Evolutionary conservation across 208 protist species (phyloP).

Genomic region (Crithidia sp.): DNA sequence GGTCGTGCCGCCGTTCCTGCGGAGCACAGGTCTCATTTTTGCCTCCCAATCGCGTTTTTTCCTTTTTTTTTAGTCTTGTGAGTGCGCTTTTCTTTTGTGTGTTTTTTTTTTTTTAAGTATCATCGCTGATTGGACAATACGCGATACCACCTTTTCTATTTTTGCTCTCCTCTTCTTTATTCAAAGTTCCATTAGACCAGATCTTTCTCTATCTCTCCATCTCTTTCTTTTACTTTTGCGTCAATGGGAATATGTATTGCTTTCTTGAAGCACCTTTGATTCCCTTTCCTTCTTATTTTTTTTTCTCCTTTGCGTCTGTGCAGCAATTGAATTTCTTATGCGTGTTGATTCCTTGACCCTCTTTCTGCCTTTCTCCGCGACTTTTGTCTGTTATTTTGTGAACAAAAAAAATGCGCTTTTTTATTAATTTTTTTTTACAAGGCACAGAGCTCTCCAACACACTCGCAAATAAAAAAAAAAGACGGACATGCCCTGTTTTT

Average conservation of each 20-base stretch:
- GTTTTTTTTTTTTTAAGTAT: slow-evolving; percentile 2
- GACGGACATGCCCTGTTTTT: too few relatives aligned
- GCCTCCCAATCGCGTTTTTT: neutral
- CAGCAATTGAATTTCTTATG: neutral
- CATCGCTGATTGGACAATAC: neutral
- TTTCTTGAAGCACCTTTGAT: neutral
- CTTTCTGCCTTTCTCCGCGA: too few relatives aligned
- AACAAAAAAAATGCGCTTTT: too few relatives aligned
- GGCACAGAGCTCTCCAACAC: too few relatives aligned
- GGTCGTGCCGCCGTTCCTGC: too few relatives aligned
- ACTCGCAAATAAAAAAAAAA: too few relatives aligned
- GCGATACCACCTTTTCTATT: neutral
- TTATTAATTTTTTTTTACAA: too few relatives aligned
- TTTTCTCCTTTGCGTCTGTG: slow-evolving; percentile 8
- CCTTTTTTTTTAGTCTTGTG: slow-evolving; percentile 9
- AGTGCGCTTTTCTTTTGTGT: neutral
- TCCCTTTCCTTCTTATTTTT: slow-evolving; percentile 17
- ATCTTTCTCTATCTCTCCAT: neutral
- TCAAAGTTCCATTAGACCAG: neutral
- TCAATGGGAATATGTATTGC: slow-evolving; percentile 2
- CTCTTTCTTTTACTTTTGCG: slow-evolving; percentile 3
- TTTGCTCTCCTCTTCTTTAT: neutral
- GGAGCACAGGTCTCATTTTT: neutral
- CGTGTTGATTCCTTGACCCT: too few relatives aligned
- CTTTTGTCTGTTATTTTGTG: too few relatives aligned